phyloP scores from a whole-genome alignment of 2,329 filamentous ascomycete species.

The Polychaeton citri region DNA sequence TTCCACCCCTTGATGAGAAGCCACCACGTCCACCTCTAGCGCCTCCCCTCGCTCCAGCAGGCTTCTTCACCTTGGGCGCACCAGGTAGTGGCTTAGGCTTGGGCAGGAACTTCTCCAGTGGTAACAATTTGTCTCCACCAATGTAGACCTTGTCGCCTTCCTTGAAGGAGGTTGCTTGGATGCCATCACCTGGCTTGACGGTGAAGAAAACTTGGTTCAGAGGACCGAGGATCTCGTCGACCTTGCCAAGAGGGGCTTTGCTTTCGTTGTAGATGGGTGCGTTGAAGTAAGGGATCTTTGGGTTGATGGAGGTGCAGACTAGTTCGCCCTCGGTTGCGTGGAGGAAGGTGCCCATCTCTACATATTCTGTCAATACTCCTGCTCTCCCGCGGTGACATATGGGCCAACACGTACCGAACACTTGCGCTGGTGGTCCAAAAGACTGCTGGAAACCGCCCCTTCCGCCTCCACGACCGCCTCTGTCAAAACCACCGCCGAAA shows the following conservation, averaged over 20 bases:
- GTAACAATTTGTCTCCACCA: constrained; percentile 82
- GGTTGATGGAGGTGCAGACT: constrained; percentile 88
- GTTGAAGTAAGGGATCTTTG: constrained; percentile 98
- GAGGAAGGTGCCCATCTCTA: constrained; percentile 83
- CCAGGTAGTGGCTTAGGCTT: constrained; percentile 66
- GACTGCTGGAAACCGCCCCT: constrained; percentile 23
- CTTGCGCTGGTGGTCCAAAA: constrained; percentile 31
- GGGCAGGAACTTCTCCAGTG: constrained; percentile 89
- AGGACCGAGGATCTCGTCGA: constrained; percentile 94
- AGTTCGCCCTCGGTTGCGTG: constrained; percentile 96
- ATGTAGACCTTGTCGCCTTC: constrained; percentile 96
- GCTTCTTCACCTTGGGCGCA: constrained; percentile 56
- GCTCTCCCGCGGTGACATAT: not conserved
- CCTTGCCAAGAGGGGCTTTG: constrained; percentile 80
- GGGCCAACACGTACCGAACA: constrained; percentile 23
- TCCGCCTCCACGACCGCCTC: constrained; percentile 18
- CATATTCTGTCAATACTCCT: not conserved
- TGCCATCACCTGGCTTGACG: constrained; percentile 92
- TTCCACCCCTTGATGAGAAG: constrained; percentile 11
- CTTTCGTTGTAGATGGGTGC: constrained; percentile 98
- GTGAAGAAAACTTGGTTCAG: constrained; percentile 99
- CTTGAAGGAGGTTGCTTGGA: constrained; percentile 90
- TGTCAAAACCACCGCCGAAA: constrained; percentile 13
- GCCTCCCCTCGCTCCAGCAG: constrained; percentile 42
- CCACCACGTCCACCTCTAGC: constrained; percentile 25